Evolutionary conservation across 352 stramenopile genomes (phyloP).

Genomic region (Phytopythium oedochilum): DNA sequence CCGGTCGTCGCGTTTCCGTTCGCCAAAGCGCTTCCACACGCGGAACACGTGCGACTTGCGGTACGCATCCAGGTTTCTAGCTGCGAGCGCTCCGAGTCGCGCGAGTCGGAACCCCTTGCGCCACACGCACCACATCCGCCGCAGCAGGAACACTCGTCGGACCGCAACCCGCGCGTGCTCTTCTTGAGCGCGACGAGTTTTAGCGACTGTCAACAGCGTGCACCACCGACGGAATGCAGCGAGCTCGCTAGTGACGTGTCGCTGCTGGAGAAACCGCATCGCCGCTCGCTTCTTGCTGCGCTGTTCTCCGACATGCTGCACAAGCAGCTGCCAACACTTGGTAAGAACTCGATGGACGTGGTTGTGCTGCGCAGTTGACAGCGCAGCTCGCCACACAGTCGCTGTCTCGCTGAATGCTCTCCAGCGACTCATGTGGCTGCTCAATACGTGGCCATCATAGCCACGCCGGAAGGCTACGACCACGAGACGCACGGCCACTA

Average conservation of each 20-base stretch:
- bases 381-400: background rate
- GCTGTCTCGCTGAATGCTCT: conserved; percentile 1
- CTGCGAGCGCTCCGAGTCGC: conserved; percentile 8
- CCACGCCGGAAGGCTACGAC: background rate
- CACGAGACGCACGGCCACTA: conserved; percentile 2
- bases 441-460: background rate
- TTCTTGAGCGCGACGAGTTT: conserved; percentile 3
- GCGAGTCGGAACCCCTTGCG: conserved; percentile 9
- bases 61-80: conserved; percentile 7
- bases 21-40: conserved; percentile 17
- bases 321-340: conserved; percentile 10
- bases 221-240: conserved; percentile 10
- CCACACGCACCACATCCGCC: conserved; percentile 12
- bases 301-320: conserved; percentile 7
- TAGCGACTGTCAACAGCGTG: background rate
- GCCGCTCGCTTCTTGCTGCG: conserved; percentile 8
- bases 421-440: conserved; percentile 3
- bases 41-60: conserved; percentile 8
- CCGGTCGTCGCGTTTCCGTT: conserved; percentile 2
- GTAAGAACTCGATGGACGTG: background rate
- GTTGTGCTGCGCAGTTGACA: conserved; percentile 4
- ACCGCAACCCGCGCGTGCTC: conserved; percentile 5
- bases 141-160: conserved; percentile 2
- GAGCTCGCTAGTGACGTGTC: background rate
- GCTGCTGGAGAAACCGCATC: background rate